Evolutionary conservation across 1,284 basidiomycete species (phyloP), one percentile per base, ranked within the genome.

Genomic region (Volvariella surrecta): DNA sequence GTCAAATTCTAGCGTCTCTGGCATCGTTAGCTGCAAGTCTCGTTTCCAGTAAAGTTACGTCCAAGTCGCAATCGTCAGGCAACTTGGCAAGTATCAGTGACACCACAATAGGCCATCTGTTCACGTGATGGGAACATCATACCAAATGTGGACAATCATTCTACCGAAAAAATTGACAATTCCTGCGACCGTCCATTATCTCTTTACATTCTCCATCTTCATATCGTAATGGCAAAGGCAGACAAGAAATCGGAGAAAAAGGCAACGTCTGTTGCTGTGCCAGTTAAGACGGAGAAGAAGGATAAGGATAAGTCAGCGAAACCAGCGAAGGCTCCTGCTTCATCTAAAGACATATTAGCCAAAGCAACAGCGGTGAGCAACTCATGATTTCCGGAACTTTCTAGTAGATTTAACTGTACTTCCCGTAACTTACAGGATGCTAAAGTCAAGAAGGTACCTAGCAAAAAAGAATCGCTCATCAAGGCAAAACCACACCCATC

Each of bases 1-100:
- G 56, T 96, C 89, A 57, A 93, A 94, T 11, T 28, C 24, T 28
- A 55, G 53, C 28, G 52, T 56, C 44, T 65, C 62, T 16, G 63
- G 58, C 64, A 66, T 66, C 11, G 40, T 11, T 6, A 15, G 21
- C n/a, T n/a, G n/a, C n/a, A n/a, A n/a, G 16, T 13, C 32, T 20
- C 16, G 37, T 17, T 30, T 38, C 20, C 28, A 44, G 13, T 19
- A 37, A 44, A 11, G 24, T 28, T 11, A 28, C 6, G 11, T 6
- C 11, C 6, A 11, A 28, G 24, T 6, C 6, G 24, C 24, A 28
- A 11, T 28, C 6, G 24, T 28, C 24, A 28, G 24, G n/a, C n/a
- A n/a, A n/a, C n/a, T n/a, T n/a, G n/a, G n/a, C n/a, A n/a, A n/a
- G n/a, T n/a, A n/a, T n/a, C n/a, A n/a, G n/a, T n/a, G 34, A 16